A percentile compares a stretch with the other conserved stretches of the same genome.
phyloP scores from a whole-genome alignment of 768 basidiomycete genomes.

The Rhizopogon rudus region DNA sequence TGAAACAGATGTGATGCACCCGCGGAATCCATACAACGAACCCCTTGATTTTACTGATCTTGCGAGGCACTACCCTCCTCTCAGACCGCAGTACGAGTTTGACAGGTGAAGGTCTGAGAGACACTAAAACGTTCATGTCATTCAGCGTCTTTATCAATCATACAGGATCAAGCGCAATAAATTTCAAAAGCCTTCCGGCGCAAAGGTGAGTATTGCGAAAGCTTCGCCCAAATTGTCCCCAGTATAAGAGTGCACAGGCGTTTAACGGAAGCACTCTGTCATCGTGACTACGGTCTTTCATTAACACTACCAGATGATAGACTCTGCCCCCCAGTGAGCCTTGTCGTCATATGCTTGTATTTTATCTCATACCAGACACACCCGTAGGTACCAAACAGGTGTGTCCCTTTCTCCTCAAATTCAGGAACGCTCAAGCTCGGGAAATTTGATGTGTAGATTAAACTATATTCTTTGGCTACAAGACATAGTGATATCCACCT shows the following conservation, averaged over 20 bases:
- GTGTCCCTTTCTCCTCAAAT: neutral
- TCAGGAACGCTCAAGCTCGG: neutral
- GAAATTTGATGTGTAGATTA: constrained; percentile 39
- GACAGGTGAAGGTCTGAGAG: neutral
- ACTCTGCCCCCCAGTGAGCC: constrained; percentile 80
- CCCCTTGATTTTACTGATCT: constrained; percentile 58
- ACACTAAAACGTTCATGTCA: neutral
- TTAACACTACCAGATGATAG: constrained; percentile 63
- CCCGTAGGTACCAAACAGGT: constrained; percentile 70
- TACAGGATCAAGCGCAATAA: constrained; percentile 42
- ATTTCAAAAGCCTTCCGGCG: constrained; percentile 70
- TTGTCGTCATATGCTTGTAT: neutral
- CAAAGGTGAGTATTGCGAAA: constrained; percentile 46
- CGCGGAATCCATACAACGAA: constrained; percentile 41
- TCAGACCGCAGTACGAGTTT: constrained; percentile 47
- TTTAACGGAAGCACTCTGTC: constrained; percentile 74
- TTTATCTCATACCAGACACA: neutral
- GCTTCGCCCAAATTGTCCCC: neutral
- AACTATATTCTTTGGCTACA: constrained; percentile 88
- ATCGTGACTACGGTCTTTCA: constrained; percentile 64
- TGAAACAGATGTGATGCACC: constrained; percentile 31
- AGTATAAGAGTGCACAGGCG: constrained; percentile 39
- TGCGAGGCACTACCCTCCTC: constrained; percentile 49
- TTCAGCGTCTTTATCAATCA: constrained; percentile 22
- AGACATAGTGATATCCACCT: constrained; percentile 46